Evolutionary conservation across 768 basidiomycete genomes (phyloP).

Genomic region (Leccinum longicurvipes): DNA sequence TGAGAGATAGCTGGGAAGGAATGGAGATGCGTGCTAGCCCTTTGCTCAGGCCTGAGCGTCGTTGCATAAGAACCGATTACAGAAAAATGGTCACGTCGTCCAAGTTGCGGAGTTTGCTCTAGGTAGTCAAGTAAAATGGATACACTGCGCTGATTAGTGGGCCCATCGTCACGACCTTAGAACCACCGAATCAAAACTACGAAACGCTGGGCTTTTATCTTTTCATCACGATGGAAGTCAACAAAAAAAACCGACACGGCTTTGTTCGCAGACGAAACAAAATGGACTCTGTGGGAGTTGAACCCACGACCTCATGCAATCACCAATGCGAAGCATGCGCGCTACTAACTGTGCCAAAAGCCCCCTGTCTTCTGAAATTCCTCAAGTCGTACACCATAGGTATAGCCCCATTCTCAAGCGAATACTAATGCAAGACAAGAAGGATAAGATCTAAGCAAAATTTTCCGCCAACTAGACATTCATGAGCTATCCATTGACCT

Average conservation of each 20-base stretch:
- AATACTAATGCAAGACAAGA: constrained; percentile 1
- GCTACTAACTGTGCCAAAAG: constrained; percentile 60
- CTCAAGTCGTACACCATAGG: neutral
- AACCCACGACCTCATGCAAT: constrained; percentile 58
- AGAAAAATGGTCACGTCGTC: neutral
- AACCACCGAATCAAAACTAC: neutral
- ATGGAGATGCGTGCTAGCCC: constrained; percentile 57
- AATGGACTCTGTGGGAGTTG: constrained; percentile 42
- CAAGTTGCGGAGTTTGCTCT: constrained; percentile 1
- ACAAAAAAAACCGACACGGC: neutral
- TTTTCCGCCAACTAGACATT: neutral
- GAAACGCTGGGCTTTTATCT: neutral
- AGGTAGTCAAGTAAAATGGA: no score
- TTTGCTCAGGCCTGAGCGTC: constrained; percentile 46
- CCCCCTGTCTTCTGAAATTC: constrained; percentile 22
- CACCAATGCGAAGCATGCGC: constrained; percentile 52
- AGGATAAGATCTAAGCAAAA: constrained; percentile 15
- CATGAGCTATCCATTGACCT: constrained; percentile 35
- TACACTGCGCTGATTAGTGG: neutral
- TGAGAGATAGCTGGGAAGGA: constrained; percentile 37
- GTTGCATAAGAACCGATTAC: constrained; percentile 51
- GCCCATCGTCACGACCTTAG: neutral
- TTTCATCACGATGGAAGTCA: neutral
- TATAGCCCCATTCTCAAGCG: neutral
- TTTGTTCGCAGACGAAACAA: neutral